Evolutionary conservation across 2,329 filamentous ascomycete genomes (phyloP).

Genomic region (Chaetomium sp.): DNA sequence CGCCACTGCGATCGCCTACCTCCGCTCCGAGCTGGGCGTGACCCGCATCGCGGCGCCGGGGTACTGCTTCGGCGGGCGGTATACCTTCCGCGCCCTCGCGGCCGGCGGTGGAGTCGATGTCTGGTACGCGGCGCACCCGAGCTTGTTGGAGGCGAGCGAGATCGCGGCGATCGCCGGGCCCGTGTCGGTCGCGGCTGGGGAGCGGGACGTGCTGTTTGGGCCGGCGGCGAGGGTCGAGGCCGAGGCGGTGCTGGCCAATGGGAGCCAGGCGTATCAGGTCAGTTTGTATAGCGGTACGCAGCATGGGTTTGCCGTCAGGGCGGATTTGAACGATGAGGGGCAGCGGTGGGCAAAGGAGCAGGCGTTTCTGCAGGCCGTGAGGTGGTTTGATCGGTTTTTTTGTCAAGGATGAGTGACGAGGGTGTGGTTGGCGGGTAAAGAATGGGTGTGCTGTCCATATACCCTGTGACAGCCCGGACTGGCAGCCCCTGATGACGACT

Average conservation of each 20-base stretch:
- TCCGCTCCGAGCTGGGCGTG: neutral
- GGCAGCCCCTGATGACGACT: no score
- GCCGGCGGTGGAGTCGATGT: constrained; percentile 1
- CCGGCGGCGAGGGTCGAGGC: neutral
- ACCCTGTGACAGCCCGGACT: no score
- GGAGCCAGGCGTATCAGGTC: constrained; percentile 3
- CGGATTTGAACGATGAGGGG: neutral
- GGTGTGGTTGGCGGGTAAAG: no score
- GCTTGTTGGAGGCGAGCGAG: neutral
- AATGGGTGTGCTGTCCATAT: no score
- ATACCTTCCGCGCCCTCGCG: constrained; percentile 7
- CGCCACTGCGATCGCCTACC: neutral
- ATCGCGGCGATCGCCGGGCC: neutral
- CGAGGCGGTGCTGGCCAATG: neutral
- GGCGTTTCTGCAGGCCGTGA: constrained; percentile 6
- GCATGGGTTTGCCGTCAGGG: constrained; percentile 6
- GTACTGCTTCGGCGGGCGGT: constrained; percentile 8
- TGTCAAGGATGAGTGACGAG: no score
- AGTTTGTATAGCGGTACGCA: constrained; percentile 1
- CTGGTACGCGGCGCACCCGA: constrained; percentile 6
- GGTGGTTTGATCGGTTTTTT: no score
- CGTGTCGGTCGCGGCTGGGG: constrained; percentile 2
- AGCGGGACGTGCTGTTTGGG: neutral
- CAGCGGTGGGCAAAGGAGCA: constrained; percentile 5
- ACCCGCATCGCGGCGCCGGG: constrained; percentile 1